phyloP scores from a whole-genome alignment of 2,329 filamentous ascomycete species.

The Talaromyces verruculosus region DNA sequence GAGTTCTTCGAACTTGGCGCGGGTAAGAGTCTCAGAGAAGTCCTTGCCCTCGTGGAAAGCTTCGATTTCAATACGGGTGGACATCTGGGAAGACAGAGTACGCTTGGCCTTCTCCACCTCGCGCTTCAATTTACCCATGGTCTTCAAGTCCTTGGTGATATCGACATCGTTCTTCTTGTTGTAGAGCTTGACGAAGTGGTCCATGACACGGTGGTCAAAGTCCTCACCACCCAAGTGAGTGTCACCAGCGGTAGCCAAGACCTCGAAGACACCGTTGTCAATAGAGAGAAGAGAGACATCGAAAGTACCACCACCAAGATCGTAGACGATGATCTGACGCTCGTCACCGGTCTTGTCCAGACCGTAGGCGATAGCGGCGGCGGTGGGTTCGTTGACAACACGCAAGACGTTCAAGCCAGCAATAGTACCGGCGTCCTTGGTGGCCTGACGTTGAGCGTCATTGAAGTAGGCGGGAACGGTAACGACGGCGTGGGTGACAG shows the following conservation, averaged over 20 bases:
- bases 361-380: constrained; percentile 91
- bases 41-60: constrained; percentile 95
- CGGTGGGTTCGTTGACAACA: constrained; percentile 95
- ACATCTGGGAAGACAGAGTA: constrained; percentile 91
- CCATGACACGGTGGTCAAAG: constrained; percentile 97
- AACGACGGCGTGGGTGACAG: constrained; percentile 68
- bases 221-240: constrained; percentile 98
- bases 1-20: constrained; percentile 98
- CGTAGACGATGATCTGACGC: constrained; percentile 88
- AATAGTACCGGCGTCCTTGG: constrained; percentile 90
- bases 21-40: constrained; percentile 96
- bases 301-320: constrained; percentile 91
- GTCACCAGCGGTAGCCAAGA: constrained; percentile 91
- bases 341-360: constrained; percentile 82
- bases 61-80: constrained; percentile 92
- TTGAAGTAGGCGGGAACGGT: constrained; percentile 98
- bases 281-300: constrained; percentile 92
- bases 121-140: constrained; percentile 99
- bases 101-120: constrained; percentile 99
- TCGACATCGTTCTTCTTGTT: constrained; percentile 98
- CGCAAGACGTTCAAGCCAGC: constrained; percentile 92
- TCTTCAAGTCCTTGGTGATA: constrained; percentile 90
- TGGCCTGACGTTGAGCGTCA: constrained; percentile 94
- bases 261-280: constrained; percentile 90
- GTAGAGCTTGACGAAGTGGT: constrained; percentile 93